Evolutionary conservation across 306 rosid genomes (phyloP).

Genomic region (Cercis canadensis): DNA sequence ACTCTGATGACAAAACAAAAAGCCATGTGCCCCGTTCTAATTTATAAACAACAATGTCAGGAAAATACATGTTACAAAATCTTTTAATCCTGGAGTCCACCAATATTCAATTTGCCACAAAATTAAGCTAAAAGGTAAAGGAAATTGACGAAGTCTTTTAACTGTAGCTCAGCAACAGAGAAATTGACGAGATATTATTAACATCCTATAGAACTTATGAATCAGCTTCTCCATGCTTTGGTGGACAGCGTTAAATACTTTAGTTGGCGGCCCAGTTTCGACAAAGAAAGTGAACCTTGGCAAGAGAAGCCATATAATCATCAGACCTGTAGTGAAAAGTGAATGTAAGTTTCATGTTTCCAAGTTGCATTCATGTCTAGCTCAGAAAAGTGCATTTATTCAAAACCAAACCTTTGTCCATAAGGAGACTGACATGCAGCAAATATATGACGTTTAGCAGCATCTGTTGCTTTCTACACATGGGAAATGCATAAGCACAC

Average conservation of each 20-base stretch:
- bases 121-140: too few species aligned
- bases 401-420: conserved; percentile 72
- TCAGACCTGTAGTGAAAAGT: conserved; percentile 66
- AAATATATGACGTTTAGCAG: conserved; percentile 66
- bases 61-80: not conserved
- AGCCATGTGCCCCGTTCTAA: not conserved
- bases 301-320: conserved; percentile 91
- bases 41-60: not conserved
- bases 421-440: conserved; percentile 79
- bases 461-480: conserved; percentile 60
- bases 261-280: conserved; percentile 64
- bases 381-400: conserved; percentile 10
- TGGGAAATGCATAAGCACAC: conserved; percentile 23
- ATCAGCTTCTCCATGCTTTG: conserved; percentile 16
- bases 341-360: conserved; percentile 34
- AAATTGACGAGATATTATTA: not conserved
- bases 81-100: too few species aligned
- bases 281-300: conserved; percentile 83
- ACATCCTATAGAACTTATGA: conserved; percentile 1
- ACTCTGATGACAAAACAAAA: not conserved
- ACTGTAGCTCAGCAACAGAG: conserved; percentile 7
- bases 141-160: too few species aligned
- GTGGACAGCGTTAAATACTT: conserved; percentile 14
- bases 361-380: conserved; percentile 3
- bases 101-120: too few species aligned